Evolutionary conservation across 176 grass and related monocot genomes (phyloP).

Genomic region (Triticum timopheevii): DNA sequence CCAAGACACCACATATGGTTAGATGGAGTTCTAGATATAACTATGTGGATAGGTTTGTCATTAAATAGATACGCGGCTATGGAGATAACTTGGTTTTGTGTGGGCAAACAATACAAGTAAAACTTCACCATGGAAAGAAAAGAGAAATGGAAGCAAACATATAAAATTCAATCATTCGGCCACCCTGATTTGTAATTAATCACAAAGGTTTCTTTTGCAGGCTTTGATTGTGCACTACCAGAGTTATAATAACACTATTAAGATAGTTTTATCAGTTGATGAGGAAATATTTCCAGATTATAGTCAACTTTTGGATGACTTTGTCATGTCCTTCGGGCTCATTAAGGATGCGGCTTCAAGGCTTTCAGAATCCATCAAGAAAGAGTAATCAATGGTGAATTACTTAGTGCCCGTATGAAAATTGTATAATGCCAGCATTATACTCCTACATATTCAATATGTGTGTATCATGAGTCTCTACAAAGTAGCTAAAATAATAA

Average conservation of each 20-base stretch:
- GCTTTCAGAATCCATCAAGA: not conserved
- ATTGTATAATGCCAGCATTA: not conserved
- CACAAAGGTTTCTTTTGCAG: conserved; percentile 21
- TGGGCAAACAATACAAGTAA: not conserved
- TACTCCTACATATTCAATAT: not conserved
- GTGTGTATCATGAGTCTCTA: not conserved
- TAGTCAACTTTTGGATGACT: conserved; percentile 54
- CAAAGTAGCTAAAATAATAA: not conserved
- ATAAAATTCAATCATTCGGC: not conserved
- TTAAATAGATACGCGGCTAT: not conserved
- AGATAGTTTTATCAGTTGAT: conserved; percentile 57
- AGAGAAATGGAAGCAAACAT: not conserved
- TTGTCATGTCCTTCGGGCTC: conserved; percentile 42
- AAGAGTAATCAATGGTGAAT: not conserved
- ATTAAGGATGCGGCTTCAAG: conserved; percentile 39
- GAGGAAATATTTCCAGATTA: conserved; percentile 48
- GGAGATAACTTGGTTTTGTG: not conserved
- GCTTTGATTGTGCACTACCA: conserved; percentile 59
- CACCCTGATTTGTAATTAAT: not conserved
- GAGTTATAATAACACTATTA: conserved; percentile 55
- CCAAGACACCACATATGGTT: not conserved
- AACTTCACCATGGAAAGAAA: not conserved
- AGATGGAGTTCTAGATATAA: not conserved
- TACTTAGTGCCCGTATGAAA: not conserved
- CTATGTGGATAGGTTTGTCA: not conserved